Evolutionary conservation across 768 basidiomycete genomes (phyloP).

Genomic region (Leccinum barrowsii): DNA sequence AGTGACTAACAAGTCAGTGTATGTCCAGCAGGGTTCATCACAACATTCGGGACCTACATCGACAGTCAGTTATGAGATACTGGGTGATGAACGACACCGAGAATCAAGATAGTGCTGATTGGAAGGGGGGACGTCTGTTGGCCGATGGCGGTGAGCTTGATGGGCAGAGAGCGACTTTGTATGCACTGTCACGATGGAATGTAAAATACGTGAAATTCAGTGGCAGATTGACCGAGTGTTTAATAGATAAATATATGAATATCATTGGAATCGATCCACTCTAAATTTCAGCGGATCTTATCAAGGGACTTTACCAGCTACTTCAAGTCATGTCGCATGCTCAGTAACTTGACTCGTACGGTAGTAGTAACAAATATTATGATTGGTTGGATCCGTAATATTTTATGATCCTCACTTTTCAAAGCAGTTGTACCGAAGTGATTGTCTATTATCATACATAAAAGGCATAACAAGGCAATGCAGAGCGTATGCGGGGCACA

Average conservation of each 20-base stretch:
- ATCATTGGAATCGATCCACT: no score
- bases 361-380: not conserved
- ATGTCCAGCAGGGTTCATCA: not conserved
- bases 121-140: no score
- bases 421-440: not conserved
- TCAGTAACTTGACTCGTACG: not conserved
- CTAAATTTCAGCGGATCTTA: no score
- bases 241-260: no score
- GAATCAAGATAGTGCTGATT: no score
- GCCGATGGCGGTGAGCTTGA: no score
- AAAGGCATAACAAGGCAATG: conserved; percentile 10
- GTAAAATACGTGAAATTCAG: no score
- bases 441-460: conserved; percentile 1
- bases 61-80: not conserved
- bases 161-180: no score
- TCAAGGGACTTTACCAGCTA: no score
- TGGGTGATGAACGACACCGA: not conserved
- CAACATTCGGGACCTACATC: not conserved
- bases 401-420: not conserved
- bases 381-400: not conserved
- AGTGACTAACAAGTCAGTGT: not conserved
- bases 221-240: no score
- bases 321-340: not conserved
- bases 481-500: conserved; percentile 3
- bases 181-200: no score